Evolutionary conservation across 306 rosid species (phyloP).

Genomic region (Vigna nakashimae): DNA sequence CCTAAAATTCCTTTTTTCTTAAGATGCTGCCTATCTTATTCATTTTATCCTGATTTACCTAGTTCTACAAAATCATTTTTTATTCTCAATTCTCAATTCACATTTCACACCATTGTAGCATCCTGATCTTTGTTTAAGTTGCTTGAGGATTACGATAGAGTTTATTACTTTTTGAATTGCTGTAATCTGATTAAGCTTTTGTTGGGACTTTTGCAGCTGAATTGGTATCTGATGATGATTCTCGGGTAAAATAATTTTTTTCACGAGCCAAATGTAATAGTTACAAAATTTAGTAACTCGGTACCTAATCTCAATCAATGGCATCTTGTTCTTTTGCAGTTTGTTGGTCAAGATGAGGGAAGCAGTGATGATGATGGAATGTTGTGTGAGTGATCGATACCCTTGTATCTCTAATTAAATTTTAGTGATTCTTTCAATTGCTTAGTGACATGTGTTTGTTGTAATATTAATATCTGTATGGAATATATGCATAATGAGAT

Average conservation of each 20-base stretch:
- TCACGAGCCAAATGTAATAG: constrained; percentile 25
- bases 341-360: constrained; percentile 66
- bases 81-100: neutral
- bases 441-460: constrained; percentile 26
- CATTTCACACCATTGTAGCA: neutral
- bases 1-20: neutral
- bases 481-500: constrained; percentile 1
- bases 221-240: constrained; percentile 63
- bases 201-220: constrained; percentile 66
- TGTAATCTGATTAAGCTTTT: constrained; percentile 37
- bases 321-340: constrained; percentile 53
- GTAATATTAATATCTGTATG: constrained; percentile 26
- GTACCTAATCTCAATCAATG: constrained; percentile 37
- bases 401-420: constrained; percentile 15
- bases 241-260: constrained; percentile 52
- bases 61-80: neutral
- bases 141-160: constrained; percentile 22
- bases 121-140: neutral
- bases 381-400: constrained; percentile 72
- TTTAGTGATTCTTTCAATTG: constrained; percentile 30
- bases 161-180: constrained; percentile 27
- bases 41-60: neutral
- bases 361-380: constrained; percentile 90
- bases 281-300: neutral
- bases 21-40: neutral